Evolutionary conservation across 768 basidiomycete species (phyloP).

Genomic region (Leccinum olivaceopallidum): DNA sequence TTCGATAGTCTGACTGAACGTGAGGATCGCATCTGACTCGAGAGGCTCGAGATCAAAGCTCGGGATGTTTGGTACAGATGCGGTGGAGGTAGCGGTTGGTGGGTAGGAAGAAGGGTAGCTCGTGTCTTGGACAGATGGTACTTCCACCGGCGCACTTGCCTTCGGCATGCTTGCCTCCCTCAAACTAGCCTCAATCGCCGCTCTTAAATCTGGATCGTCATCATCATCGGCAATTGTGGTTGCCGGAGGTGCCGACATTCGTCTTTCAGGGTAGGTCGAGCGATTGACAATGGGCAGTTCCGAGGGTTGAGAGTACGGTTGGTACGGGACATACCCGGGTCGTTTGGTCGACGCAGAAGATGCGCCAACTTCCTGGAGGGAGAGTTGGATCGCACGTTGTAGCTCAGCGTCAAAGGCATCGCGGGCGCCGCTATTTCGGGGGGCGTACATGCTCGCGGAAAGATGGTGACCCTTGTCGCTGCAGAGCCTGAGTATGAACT

Average conservation of each 20-base stretch:
- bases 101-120: slow-evolving; percentile 48
- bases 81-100: slow-evolving; percentile 39
- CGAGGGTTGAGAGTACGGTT: slow-evolving; percentile 48
- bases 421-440: slow-evolving; percentile 55
- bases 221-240: slow-evolving; percentile 55
- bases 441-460: slow-evolving; percentile 52
- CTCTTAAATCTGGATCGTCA: slow-evolving; percentile 87
- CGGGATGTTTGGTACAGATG: slow-evolving; percentile 54
- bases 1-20: slow-evolving; percentile 89
- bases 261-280: slow-evolving; percentile 41
- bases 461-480: slow-evolving; percentile 55
- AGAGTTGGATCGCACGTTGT: slow-evolving; percentile 90
- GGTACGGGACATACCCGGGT: slow-evolving; percentile 67
- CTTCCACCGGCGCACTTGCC: slow-evolving; percentile 72
- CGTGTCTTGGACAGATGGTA: slow-evolving; percentile 54
- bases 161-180: slow-evolving; percentile 79
- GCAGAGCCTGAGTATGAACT: slow-evolving; percentile 6
- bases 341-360: slow-evolving; percentile 45
- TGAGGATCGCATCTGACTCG: slow-evolving; percentile 84
- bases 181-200: slow-evolving; percentile 94
- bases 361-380: slow-evolving; percentile 72
- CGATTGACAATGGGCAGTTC: slow-evolving; percentile 70
- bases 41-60: slow-evolving; percentile 79
- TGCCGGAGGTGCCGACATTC: slow-evolving; percentile 22
- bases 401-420: slow-evolving; percentile 84